A percentile compares a stretch with the other conserved stretches of the same genome.
Conservation (phyloP, 768 basidiomycete genomes). For the Agaricus sinodeliciosus region DNA sequence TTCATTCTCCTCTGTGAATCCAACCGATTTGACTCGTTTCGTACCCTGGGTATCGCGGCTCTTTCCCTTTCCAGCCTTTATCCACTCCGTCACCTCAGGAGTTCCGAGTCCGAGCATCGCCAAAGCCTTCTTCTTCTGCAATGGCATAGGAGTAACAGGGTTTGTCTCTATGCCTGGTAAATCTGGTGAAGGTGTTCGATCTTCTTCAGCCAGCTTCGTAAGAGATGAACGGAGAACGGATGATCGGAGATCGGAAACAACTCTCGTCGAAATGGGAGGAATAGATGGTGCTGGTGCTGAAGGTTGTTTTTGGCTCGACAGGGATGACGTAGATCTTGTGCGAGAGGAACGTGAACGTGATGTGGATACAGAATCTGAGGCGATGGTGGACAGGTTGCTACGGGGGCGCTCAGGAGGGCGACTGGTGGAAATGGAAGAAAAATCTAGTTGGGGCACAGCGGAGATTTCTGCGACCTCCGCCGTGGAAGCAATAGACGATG, state of each 20-base stretch:
- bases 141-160: slow-evolving; percentile 27
- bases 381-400: slow-evolving; percentile 23
- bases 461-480: neutral
- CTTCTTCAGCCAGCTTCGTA: slow-evolving; percentile 7
- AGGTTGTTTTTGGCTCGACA: slow-evolving; percentile 5
- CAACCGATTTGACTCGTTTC: slow-evolving; percentile 41
- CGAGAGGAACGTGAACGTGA: slow-evolving; percentile 8
- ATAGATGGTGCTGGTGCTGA: slow-evolving; percentile 15
- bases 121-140: slow-evolving; percentile 16
- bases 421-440: slow-evolving; percentile 11
- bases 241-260: neutral
- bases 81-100: slow-evolving; percentile 49
- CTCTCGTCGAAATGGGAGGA: slow-evolving; percentile 2
- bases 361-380: slow-evolving; percentile 13
- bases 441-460: slow-evolving; percentile 9
- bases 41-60: slow-evolving; percentile 20
- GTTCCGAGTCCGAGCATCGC: slow-evolving; percentile 36
- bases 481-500: slow-evolving; percentile 13
- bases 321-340: slow-evolving; percentile 11
- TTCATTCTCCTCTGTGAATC: slow-evolving; percentile 32
- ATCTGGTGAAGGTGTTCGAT: slow-evolving; percentile 37
- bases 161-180: slow-evolving; percentile 27
- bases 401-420: slow-evolving; percentile 17
- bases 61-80: slow-evolving; percentile 29
- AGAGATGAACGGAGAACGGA: neutral